These are phyloP conservation scores for Talaromyces sp. DNA, from an alignment of 2,329 filamentous ascomycete species.

Conservation along the genomic window DNA sequence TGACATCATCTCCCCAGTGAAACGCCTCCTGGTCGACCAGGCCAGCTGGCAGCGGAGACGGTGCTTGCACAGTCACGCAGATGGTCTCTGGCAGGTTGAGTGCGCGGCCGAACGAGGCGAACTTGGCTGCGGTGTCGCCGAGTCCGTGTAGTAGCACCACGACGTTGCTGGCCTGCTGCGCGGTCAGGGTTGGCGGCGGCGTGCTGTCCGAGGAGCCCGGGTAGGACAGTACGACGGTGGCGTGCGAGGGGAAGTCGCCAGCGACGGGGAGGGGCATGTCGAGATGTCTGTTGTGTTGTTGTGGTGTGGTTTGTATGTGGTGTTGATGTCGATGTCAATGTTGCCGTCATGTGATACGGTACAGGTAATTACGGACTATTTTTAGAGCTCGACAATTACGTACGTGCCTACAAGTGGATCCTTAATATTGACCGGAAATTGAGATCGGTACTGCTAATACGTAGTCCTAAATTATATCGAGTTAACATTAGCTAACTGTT, in stretches of 20 bases:
- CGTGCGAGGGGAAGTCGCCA: conserved; percentile 43
- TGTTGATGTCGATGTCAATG: neutral
- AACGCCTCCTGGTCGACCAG: conserved; percentile 50
- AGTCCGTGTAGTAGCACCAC: conserved; percentile 80
- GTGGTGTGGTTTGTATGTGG: neutral
- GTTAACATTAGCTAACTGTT: neutral
- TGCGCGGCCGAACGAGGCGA: conserved; percentile 62
- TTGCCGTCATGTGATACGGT: neutral
- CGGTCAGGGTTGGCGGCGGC: conserved; percentile 31
- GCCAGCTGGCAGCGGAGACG: conserved; percentile 62
- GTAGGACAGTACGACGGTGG: conserved; percentile 35
- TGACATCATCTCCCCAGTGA: conserved; percentile 66
- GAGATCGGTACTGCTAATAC: too few relatives aligned
- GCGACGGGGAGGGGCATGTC: conserved; percentile 32
- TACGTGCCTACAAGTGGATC: neutral
- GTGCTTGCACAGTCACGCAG: conserved; percentile 68
- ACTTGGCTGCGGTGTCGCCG: conserved; percentile 67
- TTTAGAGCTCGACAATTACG: neutral
- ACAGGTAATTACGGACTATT: neutral
- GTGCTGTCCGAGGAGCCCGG: conserved; percentile 34
- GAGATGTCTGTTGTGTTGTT: conserved; percentile 13
- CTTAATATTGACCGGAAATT: too few relatives aligned
- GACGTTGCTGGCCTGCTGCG: conserved; percentile 62
- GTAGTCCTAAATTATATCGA: neutral
- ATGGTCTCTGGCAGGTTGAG: conserved; percentile 72